These are phyloP conservation scores for Domatiomyces catenatus DNA, from an alignment of 2,329 filamentous ascomycete species.

Conservation along the genomic window DNA sequence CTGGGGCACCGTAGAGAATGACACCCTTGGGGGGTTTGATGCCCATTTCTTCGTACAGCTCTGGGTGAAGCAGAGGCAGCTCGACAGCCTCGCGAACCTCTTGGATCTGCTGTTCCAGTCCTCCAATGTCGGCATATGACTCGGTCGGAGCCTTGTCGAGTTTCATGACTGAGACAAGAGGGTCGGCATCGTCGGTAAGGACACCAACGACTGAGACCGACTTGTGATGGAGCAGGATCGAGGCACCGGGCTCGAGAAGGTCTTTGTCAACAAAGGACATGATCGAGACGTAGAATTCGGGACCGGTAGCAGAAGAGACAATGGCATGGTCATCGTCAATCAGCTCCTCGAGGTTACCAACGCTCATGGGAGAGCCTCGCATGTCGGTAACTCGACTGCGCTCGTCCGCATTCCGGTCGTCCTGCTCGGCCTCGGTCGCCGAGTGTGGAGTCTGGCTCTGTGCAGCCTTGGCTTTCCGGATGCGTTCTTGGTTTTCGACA, in stretches of 20 bases:
- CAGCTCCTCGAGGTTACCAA: constrained; percentile 93
- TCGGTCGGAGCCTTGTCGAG: constrained; percentile 96
- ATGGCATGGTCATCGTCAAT: constrained; percentile 99
- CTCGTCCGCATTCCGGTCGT: constrained; percentile 87
- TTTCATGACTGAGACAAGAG: constrained; percentile 96
- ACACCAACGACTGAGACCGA: constrained; percentile 96
- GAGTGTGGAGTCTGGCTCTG: constrained; percentile 42
- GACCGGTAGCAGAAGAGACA: constrained; percentile 89
- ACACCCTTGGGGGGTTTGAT: constrained; percentile 99
- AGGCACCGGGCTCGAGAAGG: constrained; percentile 86
- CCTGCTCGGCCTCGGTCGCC: constrained; percentile 55
- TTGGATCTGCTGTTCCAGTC: constrained; percentile 86
- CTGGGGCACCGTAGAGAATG: constrained; percentile 91
- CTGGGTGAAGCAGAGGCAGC: constrained; percentile 81
- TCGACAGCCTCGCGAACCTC: constrained; percentile 96
- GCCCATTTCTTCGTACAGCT: constrained; percentile 98
- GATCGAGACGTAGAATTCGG: constrained; percentile 98
- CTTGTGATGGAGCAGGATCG: constrained; percentile 91
- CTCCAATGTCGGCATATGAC: constrained; percentile 96
- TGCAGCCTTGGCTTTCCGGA: constrained; percentile 79
- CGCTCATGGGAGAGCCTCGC: constrained; percentile 96
- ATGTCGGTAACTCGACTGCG: constrained; percentile 92
- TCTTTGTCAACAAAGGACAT: constrained; percentile 99
- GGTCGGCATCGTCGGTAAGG: constrained; percentile 88
- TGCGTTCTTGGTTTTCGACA: constrained; percentile 93